Conservation (phyloP, 2,329 filamentous ascomycete genomes). For the Fusarium oligoseptatum region DNA sequence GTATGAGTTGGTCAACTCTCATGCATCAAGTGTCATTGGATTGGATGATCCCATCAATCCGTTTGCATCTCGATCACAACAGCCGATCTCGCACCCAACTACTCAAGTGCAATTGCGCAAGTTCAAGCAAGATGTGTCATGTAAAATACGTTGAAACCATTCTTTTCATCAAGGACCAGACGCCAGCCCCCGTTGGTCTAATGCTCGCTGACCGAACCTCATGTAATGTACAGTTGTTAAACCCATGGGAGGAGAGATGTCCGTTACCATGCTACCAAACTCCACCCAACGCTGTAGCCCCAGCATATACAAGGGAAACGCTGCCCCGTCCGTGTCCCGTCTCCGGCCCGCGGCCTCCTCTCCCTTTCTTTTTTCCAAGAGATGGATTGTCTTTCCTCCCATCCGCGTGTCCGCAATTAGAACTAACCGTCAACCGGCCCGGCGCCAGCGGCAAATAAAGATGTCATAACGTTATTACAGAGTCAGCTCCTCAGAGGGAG, state of each 20-base stretch:
- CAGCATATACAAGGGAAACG: constrained; percentile 49
- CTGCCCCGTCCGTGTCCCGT: constrained; percentile 33
- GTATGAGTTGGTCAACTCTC: background rate
- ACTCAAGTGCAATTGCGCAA: background rate
- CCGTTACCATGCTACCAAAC: constrained; percentile 57
- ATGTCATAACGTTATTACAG: constrained; percentile 47
- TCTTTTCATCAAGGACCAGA: constrained; percentile 51
- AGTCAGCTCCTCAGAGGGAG: constrained; percentile 44
- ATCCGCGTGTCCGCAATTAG: constrained; percentile 36
- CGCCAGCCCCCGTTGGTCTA: constrained; percentile 58
- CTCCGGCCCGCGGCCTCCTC: constrained; percentile 23
- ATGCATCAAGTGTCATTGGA: background rate
- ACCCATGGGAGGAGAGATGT: constrained; percentile 67
- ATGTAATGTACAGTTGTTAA: constrained; percentile 63
- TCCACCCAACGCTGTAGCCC: constrained; percentile 47
- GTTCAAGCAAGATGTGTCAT: background rate
- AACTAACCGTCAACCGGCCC: constrained; percentile 30
- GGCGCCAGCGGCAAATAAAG: constrained; percentile 29
- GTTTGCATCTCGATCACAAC: background rate
- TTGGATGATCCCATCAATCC: background rate
- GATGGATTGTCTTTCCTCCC: constrained; percentile 7
- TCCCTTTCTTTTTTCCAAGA: constrained; percentile 19
- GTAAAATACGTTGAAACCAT: constrained; percentile 29
- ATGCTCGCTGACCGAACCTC: constrained; percentile 58
- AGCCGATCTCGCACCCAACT: background rate